Evolutionary conservation across 768 basidiomycete genomes (phyloP), one percentile per base, ranked within the genome.

Genomic region (Sporobolomyces phaffii): DNA sequence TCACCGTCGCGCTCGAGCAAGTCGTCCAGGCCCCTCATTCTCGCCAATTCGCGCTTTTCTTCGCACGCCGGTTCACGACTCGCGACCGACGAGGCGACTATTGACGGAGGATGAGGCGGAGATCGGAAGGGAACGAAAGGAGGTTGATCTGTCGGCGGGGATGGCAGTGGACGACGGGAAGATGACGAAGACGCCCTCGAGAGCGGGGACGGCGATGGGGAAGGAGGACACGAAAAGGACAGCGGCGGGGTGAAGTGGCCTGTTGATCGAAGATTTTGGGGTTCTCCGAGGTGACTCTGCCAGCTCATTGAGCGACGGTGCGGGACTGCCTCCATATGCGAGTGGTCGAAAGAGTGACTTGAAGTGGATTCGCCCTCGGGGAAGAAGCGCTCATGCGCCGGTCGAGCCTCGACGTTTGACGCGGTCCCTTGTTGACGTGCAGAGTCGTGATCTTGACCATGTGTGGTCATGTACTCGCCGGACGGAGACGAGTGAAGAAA

Each of bases 71-170:
- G 36, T 11, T 4, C 17, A 7, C 5, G 50, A 17, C 10, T 51
- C 10, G 50, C 10, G 36, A 22, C 11, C 13, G 48, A 11, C n/a
- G 54, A 28, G 38, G 44, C 15, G 44, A 22, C 15, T 9, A 24
- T 43, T 8, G 54, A 24, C 28, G 54, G 40, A 4, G 54, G 54
- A 28, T 38, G 54, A 7, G 54, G 54, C 8, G 28, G 26, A 41
- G 54, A 15, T 28, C 54, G 54, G 18, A 31, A 56, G 24, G 54
- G 54, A 9, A 56, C 54, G 54, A 56, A 56, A 4, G 40, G 54
- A 20, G 54, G n/a, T n/a, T 2, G 3, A 28, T 43, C 26, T 26
- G 7, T 20, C 3, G 54, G 54, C 5, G 54, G 54, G 3, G 20
- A 17, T 5, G 54, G 54, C 11, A 56, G 40, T 40, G 54, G 54